These are phyloP conservation scores for Cenchrus purpureus DNA, from an alignment of 176 grass and related monocot genomes.

Conservation along the genomic window DNA sequence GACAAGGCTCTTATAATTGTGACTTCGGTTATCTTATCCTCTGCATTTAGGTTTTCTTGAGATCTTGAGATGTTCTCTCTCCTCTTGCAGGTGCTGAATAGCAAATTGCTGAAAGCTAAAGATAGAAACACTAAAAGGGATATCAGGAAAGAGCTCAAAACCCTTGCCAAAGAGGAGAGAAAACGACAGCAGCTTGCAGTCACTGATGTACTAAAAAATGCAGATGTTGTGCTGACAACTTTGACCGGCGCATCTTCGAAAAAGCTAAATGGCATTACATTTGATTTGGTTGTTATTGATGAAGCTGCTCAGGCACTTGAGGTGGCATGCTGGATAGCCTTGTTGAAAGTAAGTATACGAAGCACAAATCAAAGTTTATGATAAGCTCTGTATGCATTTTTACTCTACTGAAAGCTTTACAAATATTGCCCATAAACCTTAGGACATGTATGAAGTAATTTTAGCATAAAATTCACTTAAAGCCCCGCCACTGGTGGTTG, in stretches of 20 bases:
- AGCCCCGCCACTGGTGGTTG: background rate
- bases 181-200: conserved; percentile 93
- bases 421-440: background rate
- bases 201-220: conserved; percentile 89
- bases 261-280: conserved; percentile 71
- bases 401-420: conserved; percentile 21
- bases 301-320: conserved; percentile 99
- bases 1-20: conserved; percentile 4
- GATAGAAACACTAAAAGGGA: conserved; percentile 88
- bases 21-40: conserved; percentile 14
- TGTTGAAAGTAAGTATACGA: conserved; percentile 69
- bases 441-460: background rate
- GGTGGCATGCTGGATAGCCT: conserved; percentile 94
- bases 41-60: conserved; percentile 8
- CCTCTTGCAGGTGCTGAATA: conserved; percentile 66
- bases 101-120: conserved; percentile 91
- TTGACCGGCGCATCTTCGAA: conserved; percentile 92
- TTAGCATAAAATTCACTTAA: conserved; percentile 17
- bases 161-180: conserved; percentile 87
- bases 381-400: conserved; percentile 1
- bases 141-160: conserved; percentile 90
- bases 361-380: conserved; percentile 8
- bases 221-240: conserved; percentile 91
- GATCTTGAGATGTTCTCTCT: conserved; percentile 7
- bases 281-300: conserved; percentile 98